A percentile compares a stretch with the other conserved stretches of the same genome.
Conservation (phyloP, 164 flowering plant species). For the Vitis cinerea region DNA sequence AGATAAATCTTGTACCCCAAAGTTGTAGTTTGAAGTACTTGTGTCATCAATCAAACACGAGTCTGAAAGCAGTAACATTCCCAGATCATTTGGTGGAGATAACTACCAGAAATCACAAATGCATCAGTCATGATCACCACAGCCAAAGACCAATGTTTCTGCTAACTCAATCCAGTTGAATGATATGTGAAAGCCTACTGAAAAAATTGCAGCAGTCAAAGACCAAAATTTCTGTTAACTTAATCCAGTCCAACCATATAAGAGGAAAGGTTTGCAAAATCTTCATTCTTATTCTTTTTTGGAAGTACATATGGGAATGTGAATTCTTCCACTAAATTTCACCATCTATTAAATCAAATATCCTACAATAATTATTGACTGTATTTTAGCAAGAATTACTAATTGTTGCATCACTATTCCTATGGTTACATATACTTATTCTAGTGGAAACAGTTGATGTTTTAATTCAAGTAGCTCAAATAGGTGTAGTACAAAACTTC, state of each 20-base stretch:
- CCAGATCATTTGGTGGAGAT: neutral
- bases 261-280: constrained; percentile 3
- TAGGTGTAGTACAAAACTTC: too few species aligned
- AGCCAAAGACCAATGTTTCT: neutral
- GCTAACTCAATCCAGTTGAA: constrained; percentile 1
- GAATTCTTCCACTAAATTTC: too few species aligned
- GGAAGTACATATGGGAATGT: too few species aligned
- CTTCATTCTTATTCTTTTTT: neutral
- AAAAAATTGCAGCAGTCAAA: too few species aligned
- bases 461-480: too few species aligned
- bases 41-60: constrained; percentile 1
- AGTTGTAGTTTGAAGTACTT: constrained; percentile 3
- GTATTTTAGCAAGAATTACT: too few species aligned
- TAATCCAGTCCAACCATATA: neutral
- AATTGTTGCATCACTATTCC: too few species aligned
- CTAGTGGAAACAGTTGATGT: too few species aligned
- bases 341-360: too few species aligned
- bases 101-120: neutral
- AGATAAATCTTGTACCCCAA: neutral
- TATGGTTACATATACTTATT: too few species aligned
- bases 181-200: constrained; percentile 3
- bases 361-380: too few species aligned
- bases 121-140: neutral
- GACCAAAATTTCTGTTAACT: neutral
- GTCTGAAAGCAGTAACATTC: neutral